Evolutionary conservation across 2,329 filamentous ascomycete species (phyloP), one percentile per base, ranked within the genome.

Genomic region (Ramularia endophylla): DNA sequence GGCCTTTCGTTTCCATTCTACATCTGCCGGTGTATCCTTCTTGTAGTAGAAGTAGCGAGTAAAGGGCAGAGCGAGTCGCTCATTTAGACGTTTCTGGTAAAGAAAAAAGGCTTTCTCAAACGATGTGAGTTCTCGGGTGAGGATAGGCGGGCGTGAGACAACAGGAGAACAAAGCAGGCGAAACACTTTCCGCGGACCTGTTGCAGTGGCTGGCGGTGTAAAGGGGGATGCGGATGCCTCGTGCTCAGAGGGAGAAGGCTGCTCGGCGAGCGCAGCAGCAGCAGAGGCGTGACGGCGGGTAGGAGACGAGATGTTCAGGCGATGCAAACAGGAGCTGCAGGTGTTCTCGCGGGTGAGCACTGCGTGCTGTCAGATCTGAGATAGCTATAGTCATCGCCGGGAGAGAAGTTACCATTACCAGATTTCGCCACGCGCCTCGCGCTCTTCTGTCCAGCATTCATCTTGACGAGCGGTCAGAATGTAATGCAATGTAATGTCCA

Each of bases 41-140:
- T 94, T 94, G 77, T 89, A 94, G 75, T 94, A 98, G 69, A 97
- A 92, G 63, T 85, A 85, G 53, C 85, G 80, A 42, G 85, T 85
- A 65, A 97, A 98, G 2, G 89, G 86, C 4, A 92, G 76, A 15
- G 83, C 81, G 38, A 95, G 75, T 31, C 92, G 85, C 73, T 98
- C 92, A 66, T 97, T 95, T 46, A 98, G 76, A 11, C 92, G 87
- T 57, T 90, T 90, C 70, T 98, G 92, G 71, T 98, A 98, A 64
- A 98, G 88, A 73, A 84, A 95, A 69, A 84, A 97, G 50, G 90
- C 76, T 60, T 87, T 85, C 67, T 98, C 92, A 67, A 98, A 97
- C 9, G 86, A 75, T 25, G 85, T 85, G 40, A 90, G 81, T 47
- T 83, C 74, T 53, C 85, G 83, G 18, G 92, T 97, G 57, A 98